Evolutionary conservation across 2,329 filamentous ascomycete genomes (phyloP), one percentile per base, ranked within the genome.

Genomic region (Fusarium equiseti): DNA sequence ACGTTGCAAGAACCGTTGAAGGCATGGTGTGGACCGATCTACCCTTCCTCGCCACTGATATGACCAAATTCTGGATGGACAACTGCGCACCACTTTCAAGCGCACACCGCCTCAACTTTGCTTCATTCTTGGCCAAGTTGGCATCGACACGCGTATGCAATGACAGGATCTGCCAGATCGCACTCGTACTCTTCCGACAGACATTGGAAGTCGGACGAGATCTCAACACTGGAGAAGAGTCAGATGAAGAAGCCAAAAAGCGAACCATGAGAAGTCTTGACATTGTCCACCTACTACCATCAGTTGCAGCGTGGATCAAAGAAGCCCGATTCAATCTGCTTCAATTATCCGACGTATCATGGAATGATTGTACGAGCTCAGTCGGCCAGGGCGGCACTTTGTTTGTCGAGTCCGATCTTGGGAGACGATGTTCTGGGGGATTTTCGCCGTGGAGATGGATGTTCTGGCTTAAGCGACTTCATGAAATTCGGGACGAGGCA

Each of bases 391-490:
- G 38, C 1, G 51, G 51, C 0, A 2, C 16, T 6, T 18, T 54
- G 4, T 42, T 43, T 11, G 13, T 29, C 2, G 26, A 54, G 18
- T 43, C 51, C 3, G 51, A 54, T 8, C 38, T 54, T 54, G 51
- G 26, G 3, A 54, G n/a, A 6, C 38, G 26, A 24, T 43, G 26
- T 8, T n/a, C 18, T 5, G 18, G 31, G n/a, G 38, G 35, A 24
- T 54, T 54, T 13, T 22, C 24, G 15, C 51, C 51, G 2, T 54
- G 35, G 51, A 26, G 51, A 13, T 53, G 38, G 51, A 53, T 53
- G 51, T 53, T n/a, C 18, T 53, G 51, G 51, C 51, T 53, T 5
- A 53, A 43, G 26, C 38, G 51, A 5, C 35, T 53, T 15, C 51
- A 53, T 31, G 26, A 53, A 12, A 53, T 53, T 9, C 38, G n/a